phyloP scores from a whole-genome alignment of 306 rosid genomes.

The Cucurbita maxima region DNA sequence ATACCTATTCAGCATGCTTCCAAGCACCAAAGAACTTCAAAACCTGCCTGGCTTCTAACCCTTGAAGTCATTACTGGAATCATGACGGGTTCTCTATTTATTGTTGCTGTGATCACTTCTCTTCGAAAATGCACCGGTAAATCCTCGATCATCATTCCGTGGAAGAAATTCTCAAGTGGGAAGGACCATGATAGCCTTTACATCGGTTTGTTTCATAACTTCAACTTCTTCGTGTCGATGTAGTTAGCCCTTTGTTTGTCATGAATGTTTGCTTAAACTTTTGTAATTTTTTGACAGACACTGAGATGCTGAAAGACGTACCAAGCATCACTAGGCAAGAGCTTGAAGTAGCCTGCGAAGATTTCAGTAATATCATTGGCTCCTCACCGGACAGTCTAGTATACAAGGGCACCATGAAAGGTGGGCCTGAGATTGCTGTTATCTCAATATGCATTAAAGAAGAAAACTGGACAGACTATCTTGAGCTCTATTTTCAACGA shows the following conservation, averaged over 20 bases:
- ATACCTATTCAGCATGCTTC: conserved; percentile 16
- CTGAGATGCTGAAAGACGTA: conserved; percentile 68
- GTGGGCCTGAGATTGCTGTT: conserved; percentile 93
- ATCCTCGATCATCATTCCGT: conserved; percentile 69
- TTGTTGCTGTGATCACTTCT: conserved; percentile 52
- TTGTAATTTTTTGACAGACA: conserved; percentile 35
- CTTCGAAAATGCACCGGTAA: conserved; percentile 49
- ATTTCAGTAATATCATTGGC: conserved; percentile 95
- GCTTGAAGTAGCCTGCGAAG: conserved; percentile 97
- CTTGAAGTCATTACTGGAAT: conserved; percentile 73
- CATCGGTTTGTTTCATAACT: conserved; percentile 34
- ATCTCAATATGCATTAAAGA: conserved; percentile 81
- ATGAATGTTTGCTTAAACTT: conserved; percentile 10
- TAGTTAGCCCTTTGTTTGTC: background rate
- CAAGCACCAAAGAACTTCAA: conserved; percentile 40
- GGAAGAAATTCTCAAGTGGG: conserved; percentile 77
- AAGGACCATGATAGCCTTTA: conserved; percentile 48
- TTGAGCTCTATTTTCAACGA: conserved; percentile 81
- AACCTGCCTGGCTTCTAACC: conserved; percentile 79
- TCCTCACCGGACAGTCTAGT: conserved; percentile 94
- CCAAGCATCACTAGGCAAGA: conserved; percentile 70
- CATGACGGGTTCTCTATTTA: conserved; percentile 52
- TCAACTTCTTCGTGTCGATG: background rate
- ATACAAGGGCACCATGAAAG: conserved; percentile 84
- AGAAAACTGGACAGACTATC: conserved; percentile 86